Percentiles rank a stretch among this genome's conserved stretches.
phyloP scores from a whole-genome alignment of 345 rosid genomes.

The Hibiscus trionum region DNA sequence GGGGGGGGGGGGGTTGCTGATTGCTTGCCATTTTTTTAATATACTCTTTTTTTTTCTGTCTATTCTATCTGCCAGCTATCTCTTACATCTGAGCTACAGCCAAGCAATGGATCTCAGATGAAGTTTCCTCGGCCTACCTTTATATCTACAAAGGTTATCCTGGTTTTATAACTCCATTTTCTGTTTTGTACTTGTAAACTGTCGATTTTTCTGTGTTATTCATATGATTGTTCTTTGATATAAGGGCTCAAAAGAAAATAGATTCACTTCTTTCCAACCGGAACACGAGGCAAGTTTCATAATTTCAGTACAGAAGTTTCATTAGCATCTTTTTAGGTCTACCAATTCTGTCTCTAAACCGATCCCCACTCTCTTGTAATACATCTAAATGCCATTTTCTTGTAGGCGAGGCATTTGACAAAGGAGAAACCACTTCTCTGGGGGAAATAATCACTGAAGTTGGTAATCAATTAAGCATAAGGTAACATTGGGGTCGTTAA shows the following conservation, averaged over 20 bases:
- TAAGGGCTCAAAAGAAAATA: constrained; percentile 92
- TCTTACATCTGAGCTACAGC: constrained; percentile 47
- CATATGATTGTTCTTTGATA: constrained; percentile 32
- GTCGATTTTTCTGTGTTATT: constrained; percentile 8
- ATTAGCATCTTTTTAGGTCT: neutral
- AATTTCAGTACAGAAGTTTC: neutral
- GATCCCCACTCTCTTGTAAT: neutral
- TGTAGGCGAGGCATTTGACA: constrained; percentile 25
- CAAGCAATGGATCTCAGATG: constrained; percentile 34
- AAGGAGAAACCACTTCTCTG: constrained; percentile 30
- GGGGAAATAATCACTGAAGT: constrained; percentile 36
- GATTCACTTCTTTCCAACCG: constrained; percentile 46
- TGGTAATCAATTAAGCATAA: constrained; percentile 29
- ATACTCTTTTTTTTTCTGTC: neutral
- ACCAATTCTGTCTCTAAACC: neutral
- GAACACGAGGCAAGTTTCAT: constrained; percentile 47
- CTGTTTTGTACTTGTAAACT: neutral
- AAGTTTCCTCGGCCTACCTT: constrained; percentile 30
- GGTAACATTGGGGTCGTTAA: constrained; percentile 26
- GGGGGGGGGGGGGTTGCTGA: neutral
- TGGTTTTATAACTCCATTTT: constrained; percentile 1
- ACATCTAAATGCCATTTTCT: neutral
- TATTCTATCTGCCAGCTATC: constrained; percentile 44
- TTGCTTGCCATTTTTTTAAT: neutral
- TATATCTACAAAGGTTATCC: constrained; percentile 44